These are phyloP conservation scores for Yamadazyma friedrichii DNA, from an alignment of 1,139 yeast species.

Conservation along the genomic window DNA sequence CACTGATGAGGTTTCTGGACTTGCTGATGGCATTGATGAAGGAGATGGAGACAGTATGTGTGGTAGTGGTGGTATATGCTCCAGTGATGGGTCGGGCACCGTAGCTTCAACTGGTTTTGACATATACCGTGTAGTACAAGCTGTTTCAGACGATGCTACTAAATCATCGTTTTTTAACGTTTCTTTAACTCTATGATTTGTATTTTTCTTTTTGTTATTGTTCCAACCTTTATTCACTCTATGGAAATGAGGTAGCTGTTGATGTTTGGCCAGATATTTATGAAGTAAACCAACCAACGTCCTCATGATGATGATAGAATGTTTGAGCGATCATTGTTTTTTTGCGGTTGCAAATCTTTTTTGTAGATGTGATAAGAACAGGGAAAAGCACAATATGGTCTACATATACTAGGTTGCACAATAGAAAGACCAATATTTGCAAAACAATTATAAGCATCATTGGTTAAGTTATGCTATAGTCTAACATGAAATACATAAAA, in stretches of 20 bases:
- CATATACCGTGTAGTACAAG: no score
- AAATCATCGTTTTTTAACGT: not conserved
- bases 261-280: conserved; percentile 6
- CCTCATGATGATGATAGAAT: not conserved
- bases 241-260: conserved; percentile 4
- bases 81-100: not conserved
- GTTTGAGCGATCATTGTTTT: no score
- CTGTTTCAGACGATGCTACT: not conserved
- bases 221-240: conserved; percentile 1
- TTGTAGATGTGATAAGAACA: no score
- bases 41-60: not conserved
- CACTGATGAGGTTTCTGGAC: not conserved
- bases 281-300: conserved; percentile 1
- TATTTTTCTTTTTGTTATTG: no score
- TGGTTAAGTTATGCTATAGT: conserved; percentile 74
- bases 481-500: conserved; percentile 79
- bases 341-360: no score
- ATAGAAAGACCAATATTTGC: conserved; percentile 29
- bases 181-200: not conserved
- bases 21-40: not conserved
- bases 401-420: no score
- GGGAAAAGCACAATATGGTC: no score
- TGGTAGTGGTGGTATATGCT: not conserved
- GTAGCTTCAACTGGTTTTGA: not conserved
- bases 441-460: conserved; percentile 64